A percentile compares a stretch with the other conserved stretches of the same genome.
Evolutionary conservation across 148 eudicot species (phyloP).

Genomic region (Bassia scoparia): DNA sequence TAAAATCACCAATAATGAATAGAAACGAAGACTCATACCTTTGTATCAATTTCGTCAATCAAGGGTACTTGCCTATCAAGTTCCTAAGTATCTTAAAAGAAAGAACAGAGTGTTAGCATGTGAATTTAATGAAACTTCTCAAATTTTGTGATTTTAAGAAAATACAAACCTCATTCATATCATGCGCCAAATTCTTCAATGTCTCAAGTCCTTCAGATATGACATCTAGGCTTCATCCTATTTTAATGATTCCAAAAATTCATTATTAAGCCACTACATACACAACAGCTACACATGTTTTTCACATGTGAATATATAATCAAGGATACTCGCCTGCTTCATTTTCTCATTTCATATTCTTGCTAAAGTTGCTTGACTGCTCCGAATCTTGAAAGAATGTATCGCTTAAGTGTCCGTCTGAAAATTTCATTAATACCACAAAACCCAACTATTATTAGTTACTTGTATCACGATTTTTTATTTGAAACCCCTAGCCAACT

Average conservation of each 20-base stretch:
- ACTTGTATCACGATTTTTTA: not conserved
- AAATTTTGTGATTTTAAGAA: too few relatives aligned
- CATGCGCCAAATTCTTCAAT: constrained; percentile 78
- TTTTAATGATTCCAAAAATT: not conserved
- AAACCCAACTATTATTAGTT: not conserved
- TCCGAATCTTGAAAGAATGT: constrained; percentile 74
- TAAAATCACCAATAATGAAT: not conserved
- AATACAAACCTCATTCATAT: constrained; percentile 83
- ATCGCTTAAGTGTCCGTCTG: constrained; percentile 53
- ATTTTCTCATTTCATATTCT: constrained; percentile 88
- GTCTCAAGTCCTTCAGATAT: constrained; percentile 95
- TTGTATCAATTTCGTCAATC: constrained; percentile 83
- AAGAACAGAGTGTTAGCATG: not conserved
- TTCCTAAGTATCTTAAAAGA: constrained; percentile 41
- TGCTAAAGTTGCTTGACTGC: constrained; percentile 70
- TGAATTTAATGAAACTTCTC: not conserved
- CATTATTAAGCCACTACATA: not conserved
- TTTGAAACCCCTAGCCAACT: not conserved
- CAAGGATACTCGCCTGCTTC: constrained; percentile 53
- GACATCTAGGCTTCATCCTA: constrained; percentile 85
- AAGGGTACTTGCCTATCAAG: constrained; percentile 85
- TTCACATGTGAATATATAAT: too few relatives aligned
- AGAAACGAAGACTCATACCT: constrained; percentile 41
- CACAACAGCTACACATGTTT: too few relatives aligned
- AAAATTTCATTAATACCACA: not conserved